phyloP scores from a whole-genome alignment of 2,329 filamentous ascomycete genomes.

The Byssothecium circinans region DNA sequence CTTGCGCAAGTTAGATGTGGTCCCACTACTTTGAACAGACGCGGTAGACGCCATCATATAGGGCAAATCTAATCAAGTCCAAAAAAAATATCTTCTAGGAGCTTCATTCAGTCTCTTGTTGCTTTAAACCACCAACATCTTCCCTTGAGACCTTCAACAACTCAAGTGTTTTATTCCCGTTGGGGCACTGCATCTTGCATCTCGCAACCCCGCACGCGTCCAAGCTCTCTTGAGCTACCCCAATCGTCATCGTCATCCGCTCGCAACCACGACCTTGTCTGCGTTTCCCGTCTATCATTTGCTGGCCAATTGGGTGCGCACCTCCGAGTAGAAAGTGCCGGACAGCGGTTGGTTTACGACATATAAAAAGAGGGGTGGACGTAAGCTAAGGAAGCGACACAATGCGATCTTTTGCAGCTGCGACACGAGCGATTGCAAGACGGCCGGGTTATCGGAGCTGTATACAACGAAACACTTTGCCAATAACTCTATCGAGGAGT shows the following conservation, averaged over 20 bases:
- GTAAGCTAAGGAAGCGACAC: conserved; percentile 5
- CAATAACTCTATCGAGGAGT: conserved; percentile 39
- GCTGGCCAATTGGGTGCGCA: background rate
- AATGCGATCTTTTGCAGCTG: conserved; percentile 39
- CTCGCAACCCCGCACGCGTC: background rate
- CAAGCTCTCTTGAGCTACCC: background rate
- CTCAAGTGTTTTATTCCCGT: too few relatives aligned
- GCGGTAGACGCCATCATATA: background rate
- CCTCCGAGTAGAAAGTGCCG: background rate
- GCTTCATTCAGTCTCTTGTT: background rate
- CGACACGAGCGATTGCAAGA: conserved; percentile 34
- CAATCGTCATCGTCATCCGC: background rate
- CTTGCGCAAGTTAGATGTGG: too few relatives aligned
- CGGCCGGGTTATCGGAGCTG: conserved; percentile 33
- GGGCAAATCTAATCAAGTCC: background rate
- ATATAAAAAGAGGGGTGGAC: background rate
- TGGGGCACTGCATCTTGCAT: background rate
- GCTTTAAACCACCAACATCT: too few relatives aligned
- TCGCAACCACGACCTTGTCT: background rate
- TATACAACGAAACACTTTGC: conserved; percentile 37
- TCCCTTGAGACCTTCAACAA: too few relatives aligned
- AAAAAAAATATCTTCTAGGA: background rate
- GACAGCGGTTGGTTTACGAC: background rate
- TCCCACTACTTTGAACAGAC: background rate
- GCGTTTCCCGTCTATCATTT: background rate